A percentile compares a stretch with the other conserved stretches of the same genome.
Evolutionary conservation across 2,329 filamentous ascomycete species (phyloP).

Genomic region (Fusarium sublunatum): DNA sequence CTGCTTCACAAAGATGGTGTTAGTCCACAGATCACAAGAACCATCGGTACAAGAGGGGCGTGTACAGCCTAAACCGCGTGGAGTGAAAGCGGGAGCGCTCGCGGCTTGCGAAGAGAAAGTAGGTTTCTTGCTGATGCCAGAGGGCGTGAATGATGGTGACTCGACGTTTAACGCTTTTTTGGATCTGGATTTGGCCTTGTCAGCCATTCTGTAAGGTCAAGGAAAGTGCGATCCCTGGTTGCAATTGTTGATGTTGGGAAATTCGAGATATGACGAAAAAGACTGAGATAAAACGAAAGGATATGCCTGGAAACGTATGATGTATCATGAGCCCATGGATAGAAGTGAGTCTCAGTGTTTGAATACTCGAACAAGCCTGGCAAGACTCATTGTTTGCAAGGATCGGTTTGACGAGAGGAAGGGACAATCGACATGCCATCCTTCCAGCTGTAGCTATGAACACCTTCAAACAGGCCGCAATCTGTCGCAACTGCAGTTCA

Average conservation of each 20-base stretch:
- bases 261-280: background rate
- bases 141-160: constrained; percentile 92
- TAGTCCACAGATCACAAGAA: constrained; percentile 16
- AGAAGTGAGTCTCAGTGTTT: constrained; percentile 1
- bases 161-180: constrained; percentile 93
- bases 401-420: constrained; percentile 24
- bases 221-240: background rate
- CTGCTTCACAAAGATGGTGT: constrained; percentile 42
- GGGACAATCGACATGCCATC: constrained; percentile 19
- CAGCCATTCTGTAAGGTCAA: constrained; percentile 24
- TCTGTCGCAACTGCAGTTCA: constrained; percentile 2
- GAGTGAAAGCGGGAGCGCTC: constrained; percentile 88
- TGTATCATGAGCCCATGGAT: background rate
- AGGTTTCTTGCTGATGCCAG: constrained; percentile 71
- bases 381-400: constrained; percentile 7
- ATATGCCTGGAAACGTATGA: constrained; percentile 7
- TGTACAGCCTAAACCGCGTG: constrained; percentile 66
- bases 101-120: constrained; percentile 90
- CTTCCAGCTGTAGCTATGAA: constrained; percentile 14
- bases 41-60: background rate
- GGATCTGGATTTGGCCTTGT: constrained; percentile 49
- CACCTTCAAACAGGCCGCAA: constrained; percentile 6
- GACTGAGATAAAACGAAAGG: background rate
- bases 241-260: background rate
- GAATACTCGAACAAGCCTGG: background rate